A percentile compares a stretch with the other conserved stretches of the same genome.
Evolutionary conservation across 768 basidiomycete species (phyloP).

Genomic region (Tricholoma sp.): DNA sequence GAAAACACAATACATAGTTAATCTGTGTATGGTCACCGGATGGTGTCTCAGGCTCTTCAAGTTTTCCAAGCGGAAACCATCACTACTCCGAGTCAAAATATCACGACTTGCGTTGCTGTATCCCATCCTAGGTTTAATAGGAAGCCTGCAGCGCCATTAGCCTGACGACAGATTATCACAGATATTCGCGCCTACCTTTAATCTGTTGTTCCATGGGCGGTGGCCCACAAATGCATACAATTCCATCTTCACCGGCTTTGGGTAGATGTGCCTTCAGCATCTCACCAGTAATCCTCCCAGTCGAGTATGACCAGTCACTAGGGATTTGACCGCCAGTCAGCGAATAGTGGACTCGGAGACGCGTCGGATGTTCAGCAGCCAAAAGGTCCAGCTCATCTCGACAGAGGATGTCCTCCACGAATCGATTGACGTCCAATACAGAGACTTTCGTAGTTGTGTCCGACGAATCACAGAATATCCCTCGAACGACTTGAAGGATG

Average conservation of each 20-base stretch:
- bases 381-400: conserved; percentile 42
- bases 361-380: conserved; percentile 17
- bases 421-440: conserved; percentile 44
- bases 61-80: no score
- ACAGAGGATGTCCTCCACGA: conserved; percentile 45
- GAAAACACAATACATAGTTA: no score
- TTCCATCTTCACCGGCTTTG: conserved; percentile 26
- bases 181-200: conserved; percentile 27
- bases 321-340: conserved; percentile 30
- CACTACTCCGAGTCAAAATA: not conserved
- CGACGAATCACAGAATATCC: conserved; percentile 34
- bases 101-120: not conserved
- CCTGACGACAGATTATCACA: not conserved
- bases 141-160: not conserved
- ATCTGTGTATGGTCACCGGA: no score
- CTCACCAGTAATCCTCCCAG: conserved; percentile 34
- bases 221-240: conserved; percentile 51
- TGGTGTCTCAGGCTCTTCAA: no score
- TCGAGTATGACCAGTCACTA: conserved; percentile 33
- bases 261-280: conserved; percentile 40
- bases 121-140: not conserved
- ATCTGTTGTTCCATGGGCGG: conserved; percentile 11
- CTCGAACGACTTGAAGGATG: conserved; percentile 49
- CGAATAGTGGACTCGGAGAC: conserved; percentile 40
- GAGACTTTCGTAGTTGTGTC: conserved; percentile 37